phyloP scores from a whole-genome alignment of 1,284 basidiomycete species.

The Ceratobasidium sp. region DNA sequence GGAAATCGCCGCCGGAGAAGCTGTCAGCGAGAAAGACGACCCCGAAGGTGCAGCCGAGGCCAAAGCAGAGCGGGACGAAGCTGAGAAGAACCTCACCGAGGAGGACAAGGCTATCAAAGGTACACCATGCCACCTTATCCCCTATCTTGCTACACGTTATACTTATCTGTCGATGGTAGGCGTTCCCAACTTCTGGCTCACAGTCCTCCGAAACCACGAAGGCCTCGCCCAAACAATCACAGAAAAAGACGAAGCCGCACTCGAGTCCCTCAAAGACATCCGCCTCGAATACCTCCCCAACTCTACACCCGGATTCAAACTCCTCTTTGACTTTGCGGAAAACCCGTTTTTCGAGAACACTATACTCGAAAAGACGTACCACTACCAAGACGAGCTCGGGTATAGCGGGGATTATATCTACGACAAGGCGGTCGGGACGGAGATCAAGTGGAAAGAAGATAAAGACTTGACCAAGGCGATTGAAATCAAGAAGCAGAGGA shows the following conservation, averaged over 20 bases:
- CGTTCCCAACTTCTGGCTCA: slow-evolving; percentile 98
- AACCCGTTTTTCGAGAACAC: slow-evolving; percentile 93
- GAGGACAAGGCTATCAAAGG: slow-evolving; percentile 56
- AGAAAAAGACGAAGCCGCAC: slow-evolving; percentile 84
- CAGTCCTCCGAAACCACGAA: slow-evolving; percentile 92
- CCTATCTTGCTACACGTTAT: slow-evolving; percentile 45
- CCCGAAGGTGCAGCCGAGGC: slow-evolving; percentile 67
- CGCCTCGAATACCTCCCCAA: slow-evolving; percentile 73
- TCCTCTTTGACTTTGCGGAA: slow-evolving; percentile 83
- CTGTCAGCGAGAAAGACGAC: slow-evolving; percentile 41
- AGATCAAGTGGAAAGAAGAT: slow-evolving; percentile 94
- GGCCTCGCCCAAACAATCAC: slow-evolving; percentile 92
- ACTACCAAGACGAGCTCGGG: slow-evolving; percentile 93
- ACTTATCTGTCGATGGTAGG: slow-evolving; percentile 58
- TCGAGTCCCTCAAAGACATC: slow-evolving; percentile 77
- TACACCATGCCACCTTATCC: slow-evolving; percentile 50
- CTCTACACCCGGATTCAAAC: slow-evolving; percentile 78
- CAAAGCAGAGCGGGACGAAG: slow-evolving; percentile 63
- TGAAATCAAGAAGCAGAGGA: slow-evolving; percentile 99
- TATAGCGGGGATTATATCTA: slow-evolving; percentile 96
- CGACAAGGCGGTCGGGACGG: slow-evolving; percentile 89
- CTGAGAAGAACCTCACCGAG: slow-evolving; percentile 56
- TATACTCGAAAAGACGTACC: slow-evolving; percentile 91
- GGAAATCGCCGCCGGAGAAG: slow-evolving; percentile 86
- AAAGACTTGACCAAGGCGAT: slow-evolving; percentile 97